These are phyloP conservation scores for Porogramme epimiltina DNA, from an alignment of 1,284 basidiomycete genomes.

Conservation along the genomic window DNA sequence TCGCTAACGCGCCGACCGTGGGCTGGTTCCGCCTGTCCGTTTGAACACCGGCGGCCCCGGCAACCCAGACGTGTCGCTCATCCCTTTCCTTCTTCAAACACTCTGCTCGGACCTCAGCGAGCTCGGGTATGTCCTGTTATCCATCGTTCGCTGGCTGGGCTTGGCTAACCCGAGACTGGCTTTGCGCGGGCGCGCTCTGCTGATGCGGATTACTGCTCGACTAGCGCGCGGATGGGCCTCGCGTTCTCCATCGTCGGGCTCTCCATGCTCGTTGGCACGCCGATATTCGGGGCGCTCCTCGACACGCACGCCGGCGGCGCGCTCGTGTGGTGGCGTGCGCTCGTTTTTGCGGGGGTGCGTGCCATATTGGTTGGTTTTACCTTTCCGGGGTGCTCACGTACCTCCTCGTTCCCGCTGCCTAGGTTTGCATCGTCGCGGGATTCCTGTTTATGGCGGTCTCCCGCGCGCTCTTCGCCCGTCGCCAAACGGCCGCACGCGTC, in stretches of 20 bases:
- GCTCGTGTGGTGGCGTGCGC: constrained; percentile 19
- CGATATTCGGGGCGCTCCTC: constrained; percentile 44
- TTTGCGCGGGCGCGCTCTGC: too few species aligned
- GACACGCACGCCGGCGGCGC: background rate
- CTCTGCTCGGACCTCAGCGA: constrained; percentile 44
- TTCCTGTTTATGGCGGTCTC: constrained; percentile 23
- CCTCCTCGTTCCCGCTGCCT: constrained; percentile 2
- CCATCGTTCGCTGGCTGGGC: background rate
- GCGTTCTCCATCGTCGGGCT: constrained; percentile 51
- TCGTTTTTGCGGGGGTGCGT: constrained; percentile 22
- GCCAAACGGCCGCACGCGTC: background rate
- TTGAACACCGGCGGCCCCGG: background rate
- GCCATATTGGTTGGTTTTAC: background rate
- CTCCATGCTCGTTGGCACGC: constrained; percentile 51
- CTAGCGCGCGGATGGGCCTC: constrained; percentile 55
- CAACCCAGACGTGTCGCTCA: constrained; percentile 47
- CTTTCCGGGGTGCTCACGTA: background rate
- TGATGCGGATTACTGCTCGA: constrained; percentile 2
- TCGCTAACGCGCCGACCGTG: too few species aligned
- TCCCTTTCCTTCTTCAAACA: constrained; percentile 47
- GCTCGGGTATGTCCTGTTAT: constrained; percentile 40
- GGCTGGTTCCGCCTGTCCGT: too few species aligned
- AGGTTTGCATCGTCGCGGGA: constrained; percentile 25
- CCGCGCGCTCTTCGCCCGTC: constrained; percentile 16
- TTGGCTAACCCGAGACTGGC: background rate